phyloP scores from a whole-genome alignment of 169 alveolate species.

The Plasmodium falciparum region DNA sequence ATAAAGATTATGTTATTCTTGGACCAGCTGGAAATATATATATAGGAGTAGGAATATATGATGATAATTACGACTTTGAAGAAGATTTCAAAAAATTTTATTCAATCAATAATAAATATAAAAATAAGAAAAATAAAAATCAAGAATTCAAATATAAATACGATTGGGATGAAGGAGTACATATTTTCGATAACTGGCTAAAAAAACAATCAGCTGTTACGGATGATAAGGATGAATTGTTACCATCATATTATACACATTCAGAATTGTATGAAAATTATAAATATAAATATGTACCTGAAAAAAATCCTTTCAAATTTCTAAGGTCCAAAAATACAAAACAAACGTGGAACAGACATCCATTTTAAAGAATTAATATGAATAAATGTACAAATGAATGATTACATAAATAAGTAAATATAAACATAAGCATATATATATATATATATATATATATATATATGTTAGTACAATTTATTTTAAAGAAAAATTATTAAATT shows the following conservation, averaged over 20 bases:
- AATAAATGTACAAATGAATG: neutral
- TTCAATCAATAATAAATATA: conserved; percentile 74
- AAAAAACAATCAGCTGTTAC: conserved; percentile 89
- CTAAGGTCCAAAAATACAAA: conserved; percentile 77
- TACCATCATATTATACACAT: conserved; percentile 83
- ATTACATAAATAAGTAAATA: neutral
- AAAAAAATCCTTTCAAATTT: conserved; percentile 86
- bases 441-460: no score
- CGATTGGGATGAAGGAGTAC: conserved; percentile 92
- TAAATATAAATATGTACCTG: conserved; percentile 88
- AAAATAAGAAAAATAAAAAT: conserved; percentile 38
- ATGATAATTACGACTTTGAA: conserved; percentile 76
- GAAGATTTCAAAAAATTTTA: conserved; percentile 71
- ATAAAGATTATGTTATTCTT: conserved; percentile 85
- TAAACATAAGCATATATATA: no score
- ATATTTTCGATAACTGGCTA: conserved; percentile 88
- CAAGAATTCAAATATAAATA: conserved; percentile 76
- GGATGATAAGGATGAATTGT: conserved; percentile 79
- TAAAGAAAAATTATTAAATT: no score
- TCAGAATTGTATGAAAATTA: conserved; percentile 87
- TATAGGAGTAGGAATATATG: conserved; percentile 89
- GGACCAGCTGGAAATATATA: conserved; percentile 91
- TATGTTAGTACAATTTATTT: no score
- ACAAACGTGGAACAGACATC: conserved; percentile 81
- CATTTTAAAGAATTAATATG: conserved; percentile 38